Evolutionary conservation across 495 filamentous ascomycete species (phyloP).

Genomic region (Xylaria telfairii): DNA sequence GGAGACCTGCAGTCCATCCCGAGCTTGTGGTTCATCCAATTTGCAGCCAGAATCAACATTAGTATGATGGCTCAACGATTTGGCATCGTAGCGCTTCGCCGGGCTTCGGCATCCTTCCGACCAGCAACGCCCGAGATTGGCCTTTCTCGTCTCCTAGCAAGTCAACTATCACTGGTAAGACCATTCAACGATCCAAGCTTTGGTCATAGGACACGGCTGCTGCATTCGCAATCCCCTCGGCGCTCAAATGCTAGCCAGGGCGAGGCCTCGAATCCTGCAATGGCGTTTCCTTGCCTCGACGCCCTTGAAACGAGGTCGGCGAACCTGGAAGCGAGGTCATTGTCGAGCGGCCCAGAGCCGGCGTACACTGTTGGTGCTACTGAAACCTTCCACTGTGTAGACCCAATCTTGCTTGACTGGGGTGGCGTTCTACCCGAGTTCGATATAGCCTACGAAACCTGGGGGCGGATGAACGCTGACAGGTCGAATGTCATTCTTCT

Average conservation of each 20-base stretch:
- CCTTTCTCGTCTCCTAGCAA: neutral
- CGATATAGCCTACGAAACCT: conserved; percentile 90
- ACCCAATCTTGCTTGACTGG: conserved; percentile 88
- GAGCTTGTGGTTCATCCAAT: neutral
- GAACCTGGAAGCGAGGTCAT: conserved; percentile 72
- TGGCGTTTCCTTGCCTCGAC: conserved; percentile 96
- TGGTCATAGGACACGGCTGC: conserved; percentile 29
- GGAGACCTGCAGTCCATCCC: conserved; percentile 16
- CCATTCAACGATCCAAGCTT: neutral
- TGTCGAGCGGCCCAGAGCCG: conserved; percentile 81
- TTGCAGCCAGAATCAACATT: neutral
- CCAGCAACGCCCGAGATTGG: neutral
- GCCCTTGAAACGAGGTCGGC: conserved; percentile 84
- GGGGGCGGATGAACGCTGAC: conserved; percentile 82
- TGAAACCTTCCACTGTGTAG: conserved; percentile 70
- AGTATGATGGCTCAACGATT: conserved; percentile 28
- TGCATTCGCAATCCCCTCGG: conserved; percentile 43
- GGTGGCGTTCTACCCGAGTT: conserved; percentile 87
- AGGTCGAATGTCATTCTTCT: conserved; percentile 90
- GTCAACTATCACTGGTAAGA: neutral
- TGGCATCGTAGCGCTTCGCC: conserved; percentile 29
- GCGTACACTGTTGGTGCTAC: conserved; percentile 90
- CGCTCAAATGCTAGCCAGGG: conserved; percentile 34
- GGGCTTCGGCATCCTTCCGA: conserved; percentile 29
- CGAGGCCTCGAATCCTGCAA: conserved; percentile 80